These are phyloP conservation scores for Omphalea diandra DNA, from an alignment of 441 rosid genomes.

Conservation along the genomic window DNA sequence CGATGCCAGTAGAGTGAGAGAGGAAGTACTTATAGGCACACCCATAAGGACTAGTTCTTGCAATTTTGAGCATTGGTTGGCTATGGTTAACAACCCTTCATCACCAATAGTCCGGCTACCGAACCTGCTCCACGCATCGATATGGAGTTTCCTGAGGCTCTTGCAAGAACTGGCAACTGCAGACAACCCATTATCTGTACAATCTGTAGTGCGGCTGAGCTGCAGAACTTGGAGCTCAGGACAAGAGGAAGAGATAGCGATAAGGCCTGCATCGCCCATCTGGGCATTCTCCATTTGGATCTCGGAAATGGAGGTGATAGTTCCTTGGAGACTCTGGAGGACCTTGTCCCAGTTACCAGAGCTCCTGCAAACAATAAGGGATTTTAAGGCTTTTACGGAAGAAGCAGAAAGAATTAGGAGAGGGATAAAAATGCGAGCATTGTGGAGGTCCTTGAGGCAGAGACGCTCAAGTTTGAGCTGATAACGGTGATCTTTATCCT, in stretches of 20 bases:
- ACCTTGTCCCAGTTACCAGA: constrained; percentile 49
- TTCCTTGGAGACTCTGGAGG: constrained; percentile 21
- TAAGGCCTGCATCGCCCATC: constrained; percentile 39
- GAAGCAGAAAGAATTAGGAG: constrained; percentile 28
- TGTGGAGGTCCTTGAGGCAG: constrained; percentile 46
- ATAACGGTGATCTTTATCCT: neutral
- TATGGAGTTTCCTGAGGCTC: constrained; percentile 37
- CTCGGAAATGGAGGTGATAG: constrained; percentile 28
- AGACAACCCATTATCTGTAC: constrained; percentile 38
- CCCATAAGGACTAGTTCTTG: constrained; percentile 51
- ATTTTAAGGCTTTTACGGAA: constrained; percentile 23
- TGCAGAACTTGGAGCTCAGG: constrained; percentile 34
- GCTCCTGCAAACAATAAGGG: constrained; percentile 41
- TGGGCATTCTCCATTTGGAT: constrained; percentile 45
- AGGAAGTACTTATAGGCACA: constrained; percentile 19
- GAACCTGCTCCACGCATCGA: constrained; percentile 43
- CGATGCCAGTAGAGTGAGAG: constrained; percentile 39
- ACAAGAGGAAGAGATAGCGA: constrained; percentile 36
- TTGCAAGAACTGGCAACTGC: constrained; percentile 38
- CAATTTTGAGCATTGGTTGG: constrained; percentile 27
- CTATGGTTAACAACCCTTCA: constrained; percentile 40
- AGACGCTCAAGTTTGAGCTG: constrained; percentile 24
- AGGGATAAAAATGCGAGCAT: constrained; percentile 38
- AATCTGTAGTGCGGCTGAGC: constrained; percentile 35
- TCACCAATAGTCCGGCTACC: constrained; percentile 42